Evolutionary conservation across 140 eudicot species (phyloP).

Genomic region (Flaveria floridana): DNA sequence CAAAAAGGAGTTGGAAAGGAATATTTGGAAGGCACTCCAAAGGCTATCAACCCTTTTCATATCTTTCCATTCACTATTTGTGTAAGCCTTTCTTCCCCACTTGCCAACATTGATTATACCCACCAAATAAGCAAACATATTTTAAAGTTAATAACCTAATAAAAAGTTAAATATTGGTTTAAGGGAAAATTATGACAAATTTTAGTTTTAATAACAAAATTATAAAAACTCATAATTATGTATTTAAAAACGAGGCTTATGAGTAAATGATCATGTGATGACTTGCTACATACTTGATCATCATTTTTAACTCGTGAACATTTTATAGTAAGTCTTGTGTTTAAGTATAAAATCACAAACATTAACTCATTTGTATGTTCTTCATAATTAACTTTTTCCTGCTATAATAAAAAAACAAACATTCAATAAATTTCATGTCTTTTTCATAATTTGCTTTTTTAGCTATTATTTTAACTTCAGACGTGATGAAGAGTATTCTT

Average conservation of each 20-base stretch:
- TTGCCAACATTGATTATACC: constrained; percentile 33
- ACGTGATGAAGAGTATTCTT: neutral
- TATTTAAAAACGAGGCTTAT: neutral
- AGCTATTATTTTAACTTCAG: neutral
- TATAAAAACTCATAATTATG: neutral
- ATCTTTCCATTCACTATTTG: constrained; percentile 42
- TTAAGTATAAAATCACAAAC: too few species aligned
- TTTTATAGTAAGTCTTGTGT: too few species aligned
- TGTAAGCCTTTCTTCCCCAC: constrained; percentile 27
- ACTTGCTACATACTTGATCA: neutral
- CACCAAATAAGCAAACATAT: constrained; percentile 38
- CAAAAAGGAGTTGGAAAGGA: constrained; percentile 21
- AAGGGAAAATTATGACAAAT: constrained; percentile 8
- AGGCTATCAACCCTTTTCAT: constrained; percentile 35
- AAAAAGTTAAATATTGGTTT: constrained; percentile 28
- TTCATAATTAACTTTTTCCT: too few species aligned
- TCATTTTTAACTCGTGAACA: too few species aligned
- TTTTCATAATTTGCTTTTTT: neutral
- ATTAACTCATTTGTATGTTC: too few species aligned
- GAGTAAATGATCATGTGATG: neutral
- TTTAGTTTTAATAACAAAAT: neutral
- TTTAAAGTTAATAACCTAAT: constrained; percentile 35
- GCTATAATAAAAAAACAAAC: too few species aligned
- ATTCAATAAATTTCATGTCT: neutral
- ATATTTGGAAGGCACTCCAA: constrained; percentile 49